Conservation (phyloP, 2,329 filamentous ascomycete genomes). For the Chaetomium sp. region DNA sequence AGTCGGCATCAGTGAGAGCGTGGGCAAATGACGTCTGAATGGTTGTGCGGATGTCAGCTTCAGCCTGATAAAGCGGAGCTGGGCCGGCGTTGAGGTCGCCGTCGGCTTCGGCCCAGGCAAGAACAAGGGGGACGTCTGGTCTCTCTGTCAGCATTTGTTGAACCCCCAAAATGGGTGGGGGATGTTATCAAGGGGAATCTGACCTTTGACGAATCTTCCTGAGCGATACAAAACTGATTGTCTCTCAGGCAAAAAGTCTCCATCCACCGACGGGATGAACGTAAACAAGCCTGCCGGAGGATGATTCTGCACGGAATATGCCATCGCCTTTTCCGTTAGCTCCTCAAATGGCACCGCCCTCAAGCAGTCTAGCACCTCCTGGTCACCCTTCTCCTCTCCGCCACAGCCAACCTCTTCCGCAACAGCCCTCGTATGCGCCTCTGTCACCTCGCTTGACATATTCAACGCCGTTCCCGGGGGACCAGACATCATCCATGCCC, state of each 20-base stretch:
- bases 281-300: slow-evolving; percentile 25
- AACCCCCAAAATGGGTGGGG: not conserved
- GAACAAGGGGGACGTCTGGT: slow-evolving; percentile 22
- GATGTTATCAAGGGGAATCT: not conserved
- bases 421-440: slow-evolving; percentile 25
- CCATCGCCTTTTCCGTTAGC: slow-evolving; percentile 23
- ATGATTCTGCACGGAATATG: slow-evolving; percentile 25
- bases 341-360: slow-evolving; percentile 21
- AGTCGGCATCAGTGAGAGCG: too few relatives aligned
- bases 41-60: not conserved
- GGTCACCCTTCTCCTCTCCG: slow-evolving; percentile 4
- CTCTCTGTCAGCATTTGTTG: not conserved
- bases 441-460: slow-evolving; percentile 26
- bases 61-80: not conserved
- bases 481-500: slow-evolving; percentile 18
- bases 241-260: slow-evolving; percentile 25
- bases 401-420: slow-evolving; percentile 20
- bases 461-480: slow-evolving; percentile 31
- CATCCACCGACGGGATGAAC: slow-evolving; percentile 27
- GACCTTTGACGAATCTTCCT: not conserved
- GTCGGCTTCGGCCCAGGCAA: slow-evolving; percentile 27
- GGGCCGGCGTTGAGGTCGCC: slow-evolving; percentile 24
- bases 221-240: slow-evolving; percentile 12
- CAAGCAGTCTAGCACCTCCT: slow-evolving; percentile 20
- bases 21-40: too few relatives aligned